A percentile compares a stretch with the other conserved stretches of the same genome.
These are phyloP conservation scores for Diaporthe longicolla DNA, from an alignment of 2,329 filamentous ascomycete species.

Conservation along the genomic window DNA sequence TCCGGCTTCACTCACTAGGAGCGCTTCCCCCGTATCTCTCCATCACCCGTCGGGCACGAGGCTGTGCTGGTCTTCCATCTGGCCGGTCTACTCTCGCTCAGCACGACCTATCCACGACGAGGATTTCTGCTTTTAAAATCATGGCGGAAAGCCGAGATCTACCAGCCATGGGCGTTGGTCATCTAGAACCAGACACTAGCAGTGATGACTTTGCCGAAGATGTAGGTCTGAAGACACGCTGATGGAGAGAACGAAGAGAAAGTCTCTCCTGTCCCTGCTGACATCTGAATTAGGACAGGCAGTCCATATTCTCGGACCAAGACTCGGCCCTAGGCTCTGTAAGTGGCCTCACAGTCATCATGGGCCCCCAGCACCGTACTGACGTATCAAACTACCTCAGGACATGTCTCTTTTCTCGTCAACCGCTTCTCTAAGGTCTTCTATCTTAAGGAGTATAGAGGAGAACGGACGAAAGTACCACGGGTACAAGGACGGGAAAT, in stretches of 20 bases:
- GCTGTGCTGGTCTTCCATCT: background rate
- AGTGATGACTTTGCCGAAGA: constrained; percentile 41
- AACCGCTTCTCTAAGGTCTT: constrained; percentile 51
- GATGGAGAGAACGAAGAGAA: background rate
- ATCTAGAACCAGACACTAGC: constrained; percentile 39
- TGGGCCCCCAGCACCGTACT: background rate
- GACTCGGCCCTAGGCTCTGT: constrained; percentile 51
- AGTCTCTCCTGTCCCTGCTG: constrained; percentile 5
- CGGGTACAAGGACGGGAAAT: constrained; percentile 56
- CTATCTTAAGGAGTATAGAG: constrained; percentile 48
- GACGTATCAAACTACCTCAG: constrained; percentile 41
- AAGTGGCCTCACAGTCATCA: constrained; percentile 35
- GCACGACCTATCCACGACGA: background rate
- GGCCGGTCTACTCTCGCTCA: background rate
- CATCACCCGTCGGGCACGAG: background rate
- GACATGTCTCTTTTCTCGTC: constrained; percentile 51
- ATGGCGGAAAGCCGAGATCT: constrained; percentile 24
- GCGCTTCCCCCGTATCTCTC: background rate
- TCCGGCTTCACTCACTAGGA: background rate
- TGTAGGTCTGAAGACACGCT: constrained; percentile 33
- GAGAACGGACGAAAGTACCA: constrained; percentile 58
- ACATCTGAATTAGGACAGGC: constrained; percentile 34
- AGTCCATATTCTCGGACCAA: constrained; percentile 43
- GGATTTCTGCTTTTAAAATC: background rate
- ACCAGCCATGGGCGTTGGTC: constrained; percentile 35